phyloP scores from a whole-genome alignment of 2,329 filamentous ascomycete genomes.

The Graphilbum ipis-grandicollis region DNA sequence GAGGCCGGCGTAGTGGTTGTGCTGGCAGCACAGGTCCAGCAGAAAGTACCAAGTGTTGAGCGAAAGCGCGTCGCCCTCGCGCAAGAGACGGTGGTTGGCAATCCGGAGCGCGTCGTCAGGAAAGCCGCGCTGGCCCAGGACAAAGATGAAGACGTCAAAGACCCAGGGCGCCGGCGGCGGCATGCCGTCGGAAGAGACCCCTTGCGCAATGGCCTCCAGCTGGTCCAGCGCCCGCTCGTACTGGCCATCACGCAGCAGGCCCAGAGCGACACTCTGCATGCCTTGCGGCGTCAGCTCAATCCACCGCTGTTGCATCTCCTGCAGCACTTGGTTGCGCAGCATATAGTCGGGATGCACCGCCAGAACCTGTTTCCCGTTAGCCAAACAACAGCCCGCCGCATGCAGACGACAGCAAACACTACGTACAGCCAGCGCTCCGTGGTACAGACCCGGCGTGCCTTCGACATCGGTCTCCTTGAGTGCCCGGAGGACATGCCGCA shows the following conservation, averaged over 20 bases:
- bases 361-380: conserved; percentile 32
- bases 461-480: conserved; percentile 46
- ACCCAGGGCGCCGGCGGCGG: conserved; percentile 45
- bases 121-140: conserved; percentile 53
- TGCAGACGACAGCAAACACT: neutral
- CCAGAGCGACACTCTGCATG: conserved; percentile 50
- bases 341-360: conserved; percentile 76
- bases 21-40: conserved; percentile 55
- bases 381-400: neutral
- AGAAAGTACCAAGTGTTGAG: conserved; percentile 49
- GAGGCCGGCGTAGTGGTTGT: conserved; percentile 45
- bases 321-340: conserved; percentile 51
- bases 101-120: conserved; percentile 61
- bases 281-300: conserved; percentile 42
- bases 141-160: conserved; percentile 59
- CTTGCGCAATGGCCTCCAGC: conserved; percentile 47
- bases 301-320: conserved; percentile 61
- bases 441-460: conserved; percentile 49
- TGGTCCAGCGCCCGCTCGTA: conserved; percentile 63
- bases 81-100: conserved; percentile 35
- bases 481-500: conserved; percentile 50
- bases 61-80: conserved; percentile 21
- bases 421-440: conserved; percentile 50
- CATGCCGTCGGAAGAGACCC: conserved; percentile 13
- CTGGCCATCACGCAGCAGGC: conserved; percentile 63